Evolutionary conservation across 139 green algal genomes (phyloP), one percentile per base, ranked within the genome.

Genomic region (Trebouxia sp.): DNA sequence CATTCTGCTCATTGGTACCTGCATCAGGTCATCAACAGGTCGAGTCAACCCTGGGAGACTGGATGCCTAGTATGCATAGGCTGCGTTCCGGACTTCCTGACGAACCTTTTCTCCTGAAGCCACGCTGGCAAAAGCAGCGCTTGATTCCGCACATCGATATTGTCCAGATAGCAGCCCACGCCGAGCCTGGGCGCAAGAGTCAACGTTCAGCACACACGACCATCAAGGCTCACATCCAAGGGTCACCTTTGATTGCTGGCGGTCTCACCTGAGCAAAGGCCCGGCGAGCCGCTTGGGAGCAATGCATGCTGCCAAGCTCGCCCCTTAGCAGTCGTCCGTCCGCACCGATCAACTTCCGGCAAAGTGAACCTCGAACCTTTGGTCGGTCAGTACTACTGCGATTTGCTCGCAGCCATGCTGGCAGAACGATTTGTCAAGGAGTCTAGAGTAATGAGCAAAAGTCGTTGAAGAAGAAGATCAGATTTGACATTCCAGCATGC

Each of bases 1-100:
- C 2, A 95, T 84, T 26, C 88, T 83, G 82, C 87, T 94, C 90
- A 98, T 92, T 28, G 94, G 88, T 24, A 91, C 89, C 94, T 98
- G 85, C 58, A 85, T 39, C 4, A 24, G 28, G 35, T 1, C 11
- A 43, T 75, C 22, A 65, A 65, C 17, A 32, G 35, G 53, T 38
- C 12, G 24, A 0, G 5, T 80, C 12, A 66, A 50, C 2, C 10
- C 38, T 28, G 5, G 5, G 53, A 45, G 6, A 26, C 65, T 24
- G 24, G 41, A 38, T 56, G 41, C 17, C 26, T 39, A 10, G 26
- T 32, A 38, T 6, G 14, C 14, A 11, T 14, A 48, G 41, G 41
- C 42, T 51, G 41, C 41, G 69, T 32, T n/a, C 20, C 3, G 0
- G 20, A 77, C 17, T 37, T 26, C n/a, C n/a, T n/a, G n/a, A n/a